Evolutionary conservation across 495 filamentous ascomycete species (phyloP).

Genomic region (Trichoderma asperelloides): DNA sequence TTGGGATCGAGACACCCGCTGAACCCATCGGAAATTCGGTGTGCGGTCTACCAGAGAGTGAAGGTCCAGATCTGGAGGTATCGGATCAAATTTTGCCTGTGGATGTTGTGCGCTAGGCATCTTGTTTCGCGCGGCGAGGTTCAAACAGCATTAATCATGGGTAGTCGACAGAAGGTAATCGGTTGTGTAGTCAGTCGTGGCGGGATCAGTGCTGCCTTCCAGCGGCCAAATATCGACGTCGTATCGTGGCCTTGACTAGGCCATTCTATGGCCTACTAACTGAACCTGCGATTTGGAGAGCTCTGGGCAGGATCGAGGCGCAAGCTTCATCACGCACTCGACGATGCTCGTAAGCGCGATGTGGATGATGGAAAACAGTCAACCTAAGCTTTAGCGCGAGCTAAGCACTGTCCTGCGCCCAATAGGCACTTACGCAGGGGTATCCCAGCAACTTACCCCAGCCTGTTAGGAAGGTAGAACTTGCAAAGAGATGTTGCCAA

Average conservation of each 20-base stretch:
- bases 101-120: constrained; percentile 66
- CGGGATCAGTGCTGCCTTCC: not conserved
- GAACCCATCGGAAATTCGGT: constrained; percentile 75
- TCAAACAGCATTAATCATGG: not conserved
- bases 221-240: not conserved
- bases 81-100: constrained; percentile 69
- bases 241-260: not conserved
- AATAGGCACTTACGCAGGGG: too few relatives aligned
- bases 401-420: too few relatives aligned
- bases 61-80: constrained; percentile 75
- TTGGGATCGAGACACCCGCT: constrained; percentile 63
- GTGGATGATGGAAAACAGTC: not conserved
- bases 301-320: not conserved
- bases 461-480: too few relatives aligned
- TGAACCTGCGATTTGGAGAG: not conserved
- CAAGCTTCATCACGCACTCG: not conserved
- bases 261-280: not conserved
- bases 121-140: constrained; percentile 13
- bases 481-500: too few relatives aligned
- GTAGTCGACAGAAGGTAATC: not conserved
- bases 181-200: not conserved
- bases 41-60: constrained; percentile 60
- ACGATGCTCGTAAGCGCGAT: not conserved
- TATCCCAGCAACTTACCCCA: too few relatives aligned
- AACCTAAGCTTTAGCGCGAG: not conserved